These are phyloP conservation scores for Podila epicladia DNA, from an alignment of 192 early-diverging fungal genomes.

Conservation along the genomic window DNA sequence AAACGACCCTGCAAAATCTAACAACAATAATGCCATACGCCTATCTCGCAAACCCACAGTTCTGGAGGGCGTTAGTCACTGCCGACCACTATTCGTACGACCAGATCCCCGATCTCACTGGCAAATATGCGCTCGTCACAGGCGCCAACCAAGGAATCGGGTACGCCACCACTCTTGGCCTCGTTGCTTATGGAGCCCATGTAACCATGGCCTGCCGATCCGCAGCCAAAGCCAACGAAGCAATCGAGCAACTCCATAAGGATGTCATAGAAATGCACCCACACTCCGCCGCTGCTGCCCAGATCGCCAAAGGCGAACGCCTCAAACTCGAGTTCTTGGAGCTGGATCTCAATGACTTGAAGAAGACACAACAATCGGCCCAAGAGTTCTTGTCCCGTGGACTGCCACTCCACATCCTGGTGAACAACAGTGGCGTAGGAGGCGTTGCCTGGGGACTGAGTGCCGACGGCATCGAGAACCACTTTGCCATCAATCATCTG, in stretches of 20 bases:
- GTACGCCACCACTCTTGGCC: conserved; percentile 12
- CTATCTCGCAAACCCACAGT: not conserved
- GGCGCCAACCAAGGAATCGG: conserved; percentile 52
- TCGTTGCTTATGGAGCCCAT: conserved; percentile 15
- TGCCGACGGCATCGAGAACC: conserved; percentile 40
- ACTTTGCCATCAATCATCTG: conserved; percentile 57
- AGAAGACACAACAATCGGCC: conserved; percentile 10
- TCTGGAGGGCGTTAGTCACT: too few relatives aligned
- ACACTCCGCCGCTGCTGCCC: not conserved
- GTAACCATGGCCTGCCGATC: conserved; percentile 7
- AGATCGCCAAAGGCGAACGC: not conserved
- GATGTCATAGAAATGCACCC: conserved; percentile 1
- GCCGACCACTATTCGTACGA: not conserved
- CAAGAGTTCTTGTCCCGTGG: conserved; percentile 31
- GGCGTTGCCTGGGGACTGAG: conserved; percentile 10
- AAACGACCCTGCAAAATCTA: too few relatives aligned
- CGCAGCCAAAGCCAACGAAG: not conserved
- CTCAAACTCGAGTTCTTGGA: conserved; percentile 17
- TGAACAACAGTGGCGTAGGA: not conserved
- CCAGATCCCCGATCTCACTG: conserved; percentile 36
- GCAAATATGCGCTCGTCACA: conserved; percentile 54
- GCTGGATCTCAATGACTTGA: conserved; percentile 15
- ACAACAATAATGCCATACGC: not conserved
- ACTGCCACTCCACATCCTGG: conserved; percentile 56
- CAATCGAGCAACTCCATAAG: conserved; percentile 9